Conservation (phyloP, 2,329 filamentous ascomycete genomes). For the Fusarium sacchari region DNA sequence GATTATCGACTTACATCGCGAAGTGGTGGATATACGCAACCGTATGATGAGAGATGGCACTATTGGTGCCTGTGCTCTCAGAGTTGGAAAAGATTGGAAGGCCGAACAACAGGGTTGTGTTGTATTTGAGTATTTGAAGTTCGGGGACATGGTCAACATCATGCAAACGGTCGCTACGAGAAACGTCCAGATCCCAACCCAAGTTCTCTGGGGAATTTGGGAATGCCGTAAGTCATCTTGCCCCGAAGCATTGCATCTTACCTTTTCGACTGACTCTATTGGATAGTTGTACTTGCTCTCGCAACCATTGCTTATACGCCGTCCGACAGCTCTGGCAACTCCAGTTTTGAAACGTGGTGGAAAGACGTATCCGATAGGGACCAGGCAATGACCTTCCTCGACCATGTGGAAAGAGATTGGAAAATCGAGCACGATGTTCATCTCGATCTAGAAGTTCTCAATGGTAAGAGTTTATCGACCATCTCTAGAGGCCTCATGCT, state of each 20-base stretch:
- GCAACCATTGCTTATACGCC: constrained; percentile 44
- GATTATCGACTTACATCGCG: constrained; percentile 33
- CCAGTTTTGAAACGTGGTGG: constrained; percentile 29
- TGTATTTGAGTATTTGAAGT: constrained; percentile 43
- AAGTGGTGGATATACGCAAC: constrained; percentile 14
- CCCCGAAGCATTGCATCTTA: neutral
- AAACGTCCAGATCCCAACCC: constrained; percentile 19
- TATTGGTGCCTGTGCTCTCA: neutral
- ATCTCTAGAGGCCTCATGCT: neutral
- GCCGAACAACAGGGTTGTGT: constrained; percentile 10
- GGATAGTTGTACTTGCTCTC: constrained; percentile 43
- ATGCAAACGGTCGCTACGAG: constrained; percentile 12
- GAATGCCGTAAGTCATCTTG: constrained; percentile 42
- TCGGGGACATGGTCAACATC: constrained; percentile 37
- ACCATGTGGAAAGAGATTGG: neutral
- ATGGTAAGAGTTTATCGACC: constrained; percentile 36
- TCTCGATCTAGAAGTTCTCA: constrained; percentile 45
- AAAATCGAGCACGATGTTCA: constrained; percentile 43
- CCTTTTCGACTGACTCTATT: neutral
- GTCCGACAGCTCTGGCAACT: neutral
- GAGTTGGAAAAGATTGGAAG: constrained; percentile 1
- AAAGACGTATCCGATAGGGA: neutral
- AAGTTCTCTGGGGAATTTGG: constrained; percentile 45
- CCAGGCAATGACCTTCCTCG: neutral
- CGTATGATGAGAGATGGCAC: constrained; percentile 3